phyloP scores from a whole-genome alignment of 139 green algal genomes.

The Chlorella sp. region DNA sequence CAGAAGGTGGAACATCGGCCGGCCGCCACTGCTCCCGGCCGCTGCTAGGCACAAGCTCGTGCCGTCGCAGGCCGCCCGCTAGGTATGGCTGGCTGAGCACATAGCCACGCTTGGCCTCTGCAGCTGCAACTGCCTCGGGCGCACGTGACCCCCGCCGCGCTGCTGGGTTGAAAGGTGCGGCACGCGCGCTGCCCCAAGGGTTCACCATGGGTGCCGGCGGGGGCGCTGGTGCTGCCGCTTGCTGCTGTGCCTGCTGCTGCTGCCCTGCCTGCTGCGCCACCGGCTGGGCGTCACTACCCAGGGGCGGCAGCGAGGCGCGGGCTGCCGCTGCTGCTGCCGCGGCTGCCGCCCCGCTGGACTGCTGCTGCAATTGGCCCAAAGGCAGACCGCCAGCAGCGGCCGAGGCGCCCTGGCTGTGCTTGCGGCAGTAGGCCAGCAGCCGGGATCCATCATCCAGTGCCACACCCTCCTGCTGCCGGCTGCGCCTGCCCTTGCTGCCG shows the following conservation, averaged over 20 bases:
- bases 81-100: constrained; percentile 65
- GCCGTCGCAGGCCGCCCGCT: not conserved
- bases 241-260: constrained; percentile 12
- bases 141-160: constrained; percentile 56
- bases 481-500: not conserved
- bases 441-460: too few relatives aligned
- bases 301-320: not conserved
- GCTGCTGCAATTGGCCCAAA: not conserved
- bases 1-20: not conserved
- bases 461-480: constrained; percentile 7
- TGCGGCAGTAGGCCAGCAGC: constrained; percentile 70
- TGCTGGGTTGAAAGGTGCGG: constrained; percentile 47
- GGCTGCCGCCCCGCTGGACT: not conserved
- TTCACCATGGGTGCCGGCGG: too few relatives aligned
- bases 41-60: too few relatives aligned
- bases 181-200: constrained; percentile 18
- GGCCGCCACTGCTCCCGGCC: too few relatives aligned
- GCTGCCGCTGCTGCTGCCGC: not conserved
- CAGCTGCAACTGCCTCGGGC: constrained; percentile 66
- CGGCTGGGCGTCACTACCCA: not conserved
- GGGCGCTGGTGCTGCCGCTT: not conserved
- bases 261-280: not conserved
- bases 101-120: constrained; percentile 67
- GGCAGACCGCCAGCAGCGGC: not conserved
- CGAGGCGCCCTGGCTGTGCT: constrained; percentile 39